Evolutionary conservation across 495 filamentous ascomycete species (phyloP), one percentile per base, ranked within the genome.

Genomic region (Talaromyces thailandensis): DNA sequence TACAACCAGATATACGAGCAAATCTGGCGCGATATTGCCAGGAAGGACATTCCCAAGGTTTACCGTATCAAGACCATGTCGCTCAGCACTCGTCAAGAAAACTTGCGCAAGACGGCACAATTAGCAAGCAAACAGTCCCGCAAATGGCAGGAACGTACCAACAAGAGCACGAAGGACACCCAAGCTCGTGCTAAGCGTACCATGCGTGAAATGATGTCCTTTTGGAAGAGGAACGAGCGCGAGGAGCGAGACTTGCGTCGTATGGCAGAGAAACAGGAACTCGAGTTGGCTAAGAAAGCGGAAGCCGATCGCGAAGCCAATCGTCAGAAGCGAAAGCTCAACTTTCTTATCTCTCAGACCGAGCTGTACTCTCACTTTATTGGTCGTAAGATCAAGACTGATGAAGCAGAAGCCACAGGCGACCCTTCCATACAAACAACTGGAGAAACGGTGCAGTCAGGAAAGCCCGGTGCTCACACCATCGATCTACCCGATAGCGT

Each of bases 351-450:
- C 71, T 96, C 93, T 6, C 94, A 99, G 75, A 99, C 94, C 21
- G 94, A 99, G 69, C 78, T 99, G 60, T 99, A 98, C 77, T 97
- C 93, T 9, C 94, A 99, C 83, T 99, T 99, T 72, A 96, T 99
- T 66, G 94, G 95, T 67, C 95, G 95, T 73, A 99, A 99, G 79
- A 93, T 98, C 73, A 94, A 94, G 79, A 98, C 93, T 4, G 87
- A 91, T 68, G 93, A 96, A 65, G 90, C 95, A 14, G 92, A 97
- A 72, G 91, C 86, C 51, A 90, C 90, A n/a, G 90, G 92, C 64
- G 89, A 91, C 68, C 84, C 82, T 6, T 78, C 76, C 0, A 87
- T 91, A 48, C 85, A 85, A 40, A 82, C 79, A 0, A 74, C 76
- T 4, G 71, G 66, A 4, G 74, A 82, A 62, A 81, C 73, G n/a